Conservation (phyloP, 495 filamentous ascomycete genomes). For the Tuber calosporum region DNA sequence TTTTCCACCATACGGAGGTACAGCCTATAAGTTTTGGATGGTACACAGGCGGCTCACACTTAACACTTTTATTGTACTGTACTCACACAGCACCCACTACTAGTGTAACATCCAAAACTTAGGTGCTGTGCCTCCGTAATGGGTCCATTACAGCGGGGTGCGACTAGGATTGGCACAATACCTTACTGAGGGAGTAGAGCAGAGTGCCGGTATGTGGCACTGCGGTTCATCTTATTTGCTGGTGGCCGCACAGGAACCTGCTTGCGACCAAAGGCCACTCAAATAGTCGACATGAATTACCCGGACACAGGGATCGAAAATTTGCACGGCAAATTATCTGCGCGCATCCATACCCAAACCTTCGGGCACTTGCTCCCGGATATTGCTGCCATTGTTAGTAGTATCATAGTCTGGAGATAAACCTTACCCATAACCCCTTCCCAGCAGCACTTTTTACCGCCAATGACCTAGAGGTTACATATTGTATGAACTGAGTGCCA, state of each 20-base stretch:
- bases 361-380: not conserved
- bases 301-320: not conserved
- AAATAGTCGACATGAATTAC: not conserved
- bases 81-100: too few relatives aligned
- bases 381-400: not conserved
- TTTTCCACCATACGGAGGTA: too few relatives aligned
- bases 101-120: too few relatives aligned
- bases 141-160: too few relatives aligned
- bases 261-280: not conserved
- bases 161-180: not conserved
- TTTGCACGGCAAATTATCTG: not conserved
- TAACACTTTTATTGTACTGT: too few relatives aligned
- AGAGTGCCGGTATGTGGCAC: not conserved
- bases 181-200: not conserved
- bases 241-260: not conserved
- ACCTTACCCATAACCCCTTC: not conserved
- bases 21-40: too few relatives aligned
- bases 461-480: not conserved
- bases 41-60: too few relatives aligned
- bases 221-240: not conserved
- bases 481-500: not conserved
- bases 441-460: not conserved
- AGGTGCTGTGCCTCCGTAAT: too few relatives aligned
- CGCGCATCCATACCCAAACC: not conserved
- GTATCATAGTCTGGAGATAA: not conserved